Evolutionary conservation across 2,329 filamentous ascomycete genomes (phyloP), one percentile per base, ranked within the genome.

Genomic region (Madurella fahalii): DNA sequence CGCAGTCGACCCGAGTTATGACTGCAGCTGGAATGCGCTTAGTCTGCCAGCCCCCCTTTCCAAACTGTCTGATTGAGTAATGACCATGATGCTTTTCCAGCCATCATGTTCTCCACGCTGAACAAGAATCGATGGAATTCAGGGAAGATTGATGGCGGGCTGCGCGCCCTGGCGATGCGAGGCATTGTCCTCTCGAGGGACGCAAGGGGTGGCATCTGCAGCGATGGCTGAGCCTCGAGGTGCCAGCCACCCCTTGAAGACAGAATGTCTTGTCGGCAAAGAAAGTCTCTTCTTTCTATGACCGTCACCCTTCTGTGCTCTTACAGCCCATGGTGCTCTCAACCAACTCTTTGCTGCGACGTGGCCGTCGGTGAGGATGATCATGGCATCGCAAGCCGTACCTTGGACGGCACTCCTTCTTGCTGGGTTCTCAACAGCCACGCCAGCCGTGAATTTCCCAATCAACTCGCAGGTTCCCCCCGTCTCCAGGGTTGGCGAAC

Each of bases 381-480:
- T 58, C 58, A 65, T 63, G 62, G 59, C 44, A 57, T 62, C 61
- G 58, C 52, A 49, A 47, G 53, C 40, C 16, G 53, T 54, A 61
- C 52, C 56, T 69, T 72, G 71, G 63, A 58, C 57, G 49, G 65
- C 63, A 56, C 58, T 72, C 45, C 56, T 64, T 37, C 56, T 73
- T 52, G 40, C 67, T 40, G 60, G 59, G 30, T 60, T 71, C 34
- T 68, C 67, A n/a, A 60, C 55, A 39, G 68, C 72, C 50, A 65
- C 69, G 16, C 80, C 80, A 11, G 64, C 68, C 20, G 65, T 77
- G 46, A 72, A 76, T 45, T 93, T 92, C 63, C 90, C 90, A 1
- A 78, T 95, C 69, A 95, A 94, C 70, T 85, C 89, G 2, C 91
- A 96, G 69, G 79, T 95, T 1, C 90, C 90, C 32, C 86, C 87